These are phyloP conservation scores for Hippophae tibetana DNA, from an alignment of 306 rosid species.

Conservation along the genomic window DNA sequence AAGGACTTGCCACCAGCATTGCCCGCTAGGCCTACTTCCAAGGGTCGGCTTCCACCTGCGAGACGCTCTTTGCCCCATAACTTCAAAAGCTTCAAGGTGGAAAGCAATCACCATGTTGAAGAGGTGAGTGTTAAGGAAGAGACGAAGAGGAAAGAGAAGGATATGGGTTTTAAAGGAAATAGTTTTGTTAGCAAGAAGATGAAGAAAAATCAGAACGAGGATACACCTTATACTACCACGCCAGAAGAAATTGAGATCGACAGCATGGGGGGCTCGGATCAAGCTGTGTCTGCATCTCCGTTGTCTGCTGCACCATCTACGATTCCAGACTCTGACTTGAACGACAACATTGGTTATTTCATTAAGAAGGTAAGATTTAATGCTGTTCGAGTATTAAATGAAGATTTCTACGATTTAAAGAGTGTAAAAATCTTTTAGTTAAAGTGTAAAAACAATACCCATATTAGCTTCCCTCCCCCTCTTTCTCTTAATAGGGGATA, in stretches of 20 bases:
- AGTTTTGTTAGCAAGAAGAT: conserved; percentile 55
- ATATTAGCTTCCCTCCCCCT: no score
- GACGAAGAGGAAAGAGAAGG: conserved; percentile 37
- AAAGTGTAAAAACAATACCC: no score
- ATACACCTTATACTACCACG: conserved; percentile 54
- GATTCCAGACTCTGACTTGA: conserved; percentile 31
- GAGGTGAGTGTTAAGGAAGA: conserved; percentile 39
- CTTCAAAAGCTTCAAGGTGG: conserved; percentile 29
- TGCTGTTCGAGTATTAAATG: background rate
- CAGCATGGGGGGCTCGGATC: conserved; percentile 19
- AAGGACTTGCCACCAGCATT: conserved; percentile 91
- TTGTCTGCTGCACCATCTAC: conserved; percentile 20
- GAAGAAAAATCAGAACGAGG: conserved; percentile 32
- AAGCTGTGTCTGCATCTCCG: conserved; percentile 1
- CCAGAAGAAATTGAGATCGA: conserved; percentile 26
- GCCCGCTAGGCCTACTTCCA: conserved; percentile 77
- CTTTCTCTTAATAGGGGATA: no score
- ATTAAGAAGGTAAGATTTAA: conserved; percentile 53
- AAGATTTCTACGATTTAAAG: no score
- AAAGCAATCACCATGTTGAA: conserved; percentile 5
- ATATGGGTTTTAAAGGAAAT: conserved; percentile 31
- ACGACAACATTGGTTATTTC: conserved; percentile 70
- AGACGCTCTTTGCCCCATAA: conserved; percentile 54
- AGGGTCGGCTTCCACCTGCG: conserved; percentile 64
- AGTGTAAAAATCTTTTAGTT: no score